Evolutionary conservation across 306 rosid species (phyloP), one percentile per base, ranked within the genome.

Genomic region (Ammopiptanthus mongolicus): DNA sequence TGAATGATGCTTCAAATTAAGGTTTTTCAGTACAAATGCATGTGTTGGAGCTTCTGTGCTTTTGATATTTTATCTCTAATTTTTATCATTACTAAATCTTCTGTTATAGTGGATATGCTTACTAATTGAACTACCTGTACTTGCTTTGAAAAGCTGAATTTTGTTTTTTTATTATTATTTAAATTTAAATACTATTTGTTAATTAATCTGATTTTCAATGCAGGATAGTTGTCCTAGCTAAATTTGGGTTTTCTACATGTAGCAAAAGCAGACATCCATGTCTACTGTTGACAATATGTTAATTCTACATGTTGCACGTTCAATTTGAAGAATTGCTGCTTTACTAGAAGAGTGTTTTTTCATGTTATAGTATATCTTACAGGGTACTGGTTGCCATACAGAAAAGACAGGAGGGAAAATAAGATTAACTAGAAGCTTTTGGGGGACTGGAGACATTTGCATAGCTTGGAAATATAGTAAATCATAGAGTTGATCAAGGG

Each of bases 211-310:
- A 46, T 63, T 79, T 50, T 79, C 11, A 22, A 48, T 80, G 83
- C 84, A 81, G 89, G 73, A 67, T 82, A 59, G 14, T 57, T 29
- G 46, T 70, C 56, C 44, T 80, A 61, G 65, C 36, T 5, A 64
- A 37, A 44, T 64, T 69, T 63, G 69, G 76, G 58, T 68, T 67
- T 77, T 71, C n/a, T 5, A 61, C 74, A 10, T 15, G 29, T 56
- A 42, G 70, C 71, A 41, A 46, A 80, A 55, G 64, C 69, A 76
- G 75, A 75, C 75, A 37, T 70, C 68, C 15, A 51, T 76, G 65
- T 62, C 70, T 59, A n/a, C 53, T 72, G 84, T 76, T 28, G 75
- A 69, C 9, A 50, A 73, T 81, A 13, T 56, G 68, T 59, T 69
- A 47, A 66, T 75, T 69, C 56, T 75, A 62, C 65, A 25, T 5